Base-by-base conservation (phyloP, 2,329 filamentous ascomycete genomes). In the Alternaria triticina region DNA sequence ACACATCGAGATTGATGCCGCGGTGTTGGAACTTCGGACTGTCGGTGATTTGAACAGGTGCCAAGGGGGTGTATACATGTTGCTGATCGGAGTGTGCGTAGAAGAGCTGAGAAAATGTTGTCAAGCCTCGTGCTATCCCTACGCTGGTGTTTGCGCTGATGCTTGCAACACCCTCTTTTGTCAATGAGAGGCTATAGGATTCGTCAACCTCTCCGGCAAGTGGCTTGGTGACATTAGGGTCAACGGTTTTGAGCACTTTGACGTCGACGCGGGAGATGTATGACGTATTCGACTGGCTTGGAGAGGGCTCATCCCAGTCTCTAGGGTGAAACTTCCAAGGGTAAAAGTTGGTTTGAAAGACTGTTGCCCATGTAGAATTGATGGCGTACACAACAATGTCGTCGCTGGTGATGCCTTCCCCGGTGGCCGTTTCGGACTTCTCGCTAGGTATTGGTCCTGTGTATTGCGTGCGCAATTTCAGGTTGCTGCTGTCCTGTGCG, bases 61-160 rank as follows among this genome's bases (percentile, higher is more conserved):
- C 91, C 40, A 88, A 80, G 1, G 85, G 86, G 1, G 90, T 93
- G 82, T 97, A 97, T 2, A 84, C 79, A 40, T 68, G 36, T 11
- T 80, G 74, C 25, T 86, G 87, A 4, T 83, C 74, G 43, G 89
- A 89, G 80, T 93, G 90, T 76, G 88, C 78, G 81, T 89, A 95
- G 82, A 96, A 96, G 15, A 96, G 86, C 82, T 96, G 93, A 0
- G 87, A 86, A 74, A 96, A 93, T 2, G 91, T 90, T 69, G 91
- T 90, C 22, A 96, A 84, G n/a, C 86, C 93, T 67, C 88, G 88
- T 17, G 93, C 83, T 33, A 94, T 82, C 54, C 93, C 93, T 7
- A 87, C 86, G 15, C 90, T 89, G 1, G 90, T 89, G 36, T 84
- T 84, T 15, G 91, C 91, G 23, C 82, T 82, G 71, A 96, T 89